Evolutionary conservation across 768 basidiomycete species (phyloP), one percentile per base, ranked within the genome.

Genomic region (Lactifluus hygrophoroides): DNA sequence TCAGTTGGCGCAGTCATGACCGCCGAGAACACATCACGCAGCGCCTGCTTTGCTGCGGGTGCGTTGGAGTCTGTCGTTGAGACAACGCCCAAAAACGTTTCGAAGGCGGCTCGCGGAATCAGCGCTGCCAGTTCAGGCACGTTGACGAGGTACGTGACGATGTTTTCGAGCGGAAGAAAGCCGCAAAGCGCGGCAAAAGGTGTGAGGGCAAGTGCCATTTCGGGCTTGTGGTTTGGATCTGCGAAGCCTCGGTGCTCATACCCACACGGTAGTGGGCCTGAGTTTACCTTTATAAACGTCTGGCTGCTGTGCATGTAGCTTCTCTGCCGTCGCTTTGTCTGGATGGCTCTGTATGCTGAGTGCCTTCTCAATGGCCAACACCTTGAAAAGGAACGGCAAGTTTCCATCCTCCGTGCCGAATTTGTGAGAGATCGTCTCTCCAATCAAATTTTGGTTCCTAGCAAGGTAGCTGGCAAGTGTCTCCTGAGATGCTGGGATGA

Each of bases 141-240:
- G 44, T 71, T 68, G 35, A 71, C 66, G 61, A 99, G 79, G 72
- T 82, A 80, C 17, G 74, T 69, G 17, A 85, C 83, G 69, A 99
- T 90, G 48, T 79, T 72, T 1, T 76, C 67, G 1, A 93, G 80
- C 5, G 95, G 95, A 17, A 87, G 81, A 75, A 98, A 99, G 43
- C 95, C 95, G 69, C 94, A 95, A 67, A 98, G 76, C 1, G 90
- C 96, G 38, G 76, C 76, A 76, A 98, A 98, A 14, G 85, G 82
- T 0, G 94, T 94, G 59, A 99, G 72, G 0, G 96, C 96, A 37
- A 99, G 79, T n/a, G 94, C 93, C 91, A 99, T 95, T 70, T 99
- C 96, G 2, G 96, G 96, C 72, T 99, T 99, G 67, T 99, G 96
- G 69, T 98, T 98, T 5, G 84, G 81, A 70, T 99, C 96, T 90